phyloP scores from a whole-genome alignment of 805 yeast genomes.

The Candida anglica region DNA sequence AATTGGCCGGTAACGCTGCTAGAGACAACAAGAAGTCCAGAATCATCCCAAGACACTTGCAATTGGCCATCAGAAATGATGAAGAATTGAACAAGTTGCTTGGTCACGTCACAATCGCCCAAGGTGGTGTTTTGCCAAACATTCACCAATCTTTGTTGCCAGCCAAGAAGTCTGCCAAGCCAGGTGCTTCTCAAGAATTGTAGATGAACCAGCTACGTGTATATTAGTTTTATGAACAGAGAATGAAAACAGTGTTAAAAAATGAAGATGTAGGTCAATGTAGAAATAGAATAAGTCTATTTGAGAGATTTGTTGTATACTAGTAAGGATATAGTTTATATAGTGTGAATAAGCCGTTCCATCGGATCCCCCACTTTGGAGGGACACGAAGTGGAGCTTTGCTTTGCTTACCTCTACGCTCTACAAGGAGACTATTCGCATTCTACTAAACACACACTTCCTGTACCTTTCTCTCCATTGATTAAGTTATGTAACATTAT shows the following conservation, averaged over 20 bases:
- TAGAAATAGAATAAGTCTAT: too few species aligned
- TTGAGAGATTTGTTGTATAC: too few species aligned
- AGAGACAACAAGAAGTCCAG: slow-evolving; percentile 99
- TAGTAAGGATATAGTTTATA: too few species aligned
- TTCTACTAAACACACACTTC: too few species aligned
- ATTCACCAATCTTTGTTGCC: slow-evolving; percentile 90
- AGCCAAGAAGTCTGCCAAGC: slow-evolving; percentile 61
- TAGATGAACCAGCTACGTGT: slow-evolving; percentile 20
- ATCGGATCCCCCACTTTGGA: too few species aligned
- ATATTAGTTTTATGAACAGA: slow-evolving; percentile 7
- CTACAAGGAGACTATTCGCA: too few species aligned
- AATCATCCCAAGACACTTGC: slow-evolving; percentile 98
- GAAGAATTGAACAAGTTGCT: slow-evolving; percentile 95
- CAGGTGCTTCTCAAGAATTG: slow-evolving; percentile 66
- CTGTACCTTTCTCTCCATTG: too few species aligned
- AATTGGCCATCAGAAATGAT: slow-evolving; percentile 97
- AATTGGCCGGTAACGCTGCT: slow-evolving; percentile 98
- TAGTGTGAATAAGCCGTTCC: too few species aligned
- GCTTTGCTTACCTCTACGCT: too few species aligned
- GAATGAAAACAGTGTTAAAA: slow-evolving; percentile 3
- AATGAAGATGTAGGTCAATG: too few species aligned
- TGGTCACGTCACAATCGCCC: slow-evolving; percentile 92
- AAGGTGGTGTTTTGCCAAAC: slow-evolving; percentile 99
- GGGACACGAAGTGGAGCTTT: too few species aligned
- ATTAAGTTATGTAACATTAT: too few species aligned